Base-by-base conservation (phyloP, 768 basidiomycete species). In the Auricularia sp. region DNA sequence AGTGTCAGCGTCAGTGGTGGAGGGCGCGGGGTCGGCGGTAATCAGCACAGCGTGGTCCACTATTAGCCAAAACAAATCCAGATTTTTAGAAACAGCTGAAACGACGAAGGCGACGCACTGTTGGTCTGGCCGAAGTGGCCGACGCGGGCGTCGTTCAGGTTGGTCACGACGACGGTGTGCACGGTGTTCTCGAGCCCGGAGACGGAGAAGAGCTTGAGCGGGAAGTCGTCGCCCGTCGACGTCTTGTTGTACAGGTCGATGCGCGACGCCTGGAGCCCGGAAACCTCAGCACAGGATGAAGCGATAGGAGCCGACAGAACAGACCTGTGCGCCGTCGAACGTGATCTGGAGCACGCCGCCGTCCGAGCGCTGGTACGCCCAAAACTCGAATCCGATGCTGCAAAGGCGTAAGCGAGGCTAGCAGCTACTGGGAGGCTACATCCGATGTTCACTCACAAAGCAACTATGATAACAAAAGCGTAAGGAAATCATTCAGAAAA, bases 291-390 rank as follows among this genome's bases (percentile, higher is more conserved):
- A 34, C 11, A 59, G 11, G 56, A 21, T 14, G 29, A 3, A 29
- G 34, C 14, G 7, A 59, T 18, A 24, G 34, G 24, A 36, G 24
- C 54, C 24, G 33, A 35, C 29, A 29, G 29, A 29, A 39, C 45
- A 42, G 39, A 54, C 54, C 33, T 34, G 47, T 11, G 63, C 33
- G 44, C 63, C 47, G 37, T 64, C 63, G 34, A 64, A 64, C n/a
- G 47, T 54, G 45, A 64, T 54, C 18, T 51, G 54, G 35, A 64
- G 36, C n/a, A 64, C 35, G 16, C 63, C 63, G 54, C 63, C 63
- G 37, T 64, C 63, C 35, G 47, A 54, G n/a, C 63, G 63, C 63
- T 64, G 63, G 29, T 64, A 64, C 10, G 47, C 63, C 63, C 63
- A 64, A 4, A n/a, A 64, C 24, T 64, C 33, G 63, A 64, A 56